These are phyloP conservation scores for Vaccinium darrowii DNA, from an alignment of 148 eudicot genomes.

Conservation along the genomic window DNA sequence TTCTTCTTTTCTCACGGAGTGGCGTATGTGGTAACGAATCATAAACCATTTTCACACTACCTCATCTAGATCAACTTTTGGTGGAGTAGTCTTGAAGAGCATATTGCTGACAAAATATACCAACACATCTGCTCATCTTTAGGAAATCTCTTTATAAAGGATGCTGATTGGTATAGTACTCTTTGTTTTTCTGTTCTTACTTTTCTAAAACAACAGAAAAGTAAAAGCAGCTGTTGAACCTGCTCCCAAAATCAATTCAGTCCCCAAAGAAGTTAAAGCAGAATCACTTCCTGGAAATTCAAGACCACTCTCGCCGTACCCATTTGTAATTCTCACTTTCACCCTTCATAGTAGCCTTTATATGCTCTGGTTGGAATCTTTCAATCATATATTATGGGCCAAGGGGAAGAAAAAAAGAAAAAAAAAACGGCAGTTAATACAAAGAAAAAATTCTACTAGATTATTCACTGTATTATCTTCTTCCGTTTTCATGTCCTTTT, in stretches of 20 bases:
- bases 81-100: not conserved
- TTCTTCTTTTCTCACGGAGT: not conserved
- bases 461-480: not conserved
- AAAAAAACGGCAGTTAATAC: not conserved
- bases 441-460: not conserved
- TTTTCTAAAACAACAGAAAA: not conserved
- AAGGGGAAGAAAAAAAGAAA: too few relatives aligned
- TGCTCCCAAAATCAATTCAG: slow-evolving; percentile 53
- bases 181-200: not conserved
- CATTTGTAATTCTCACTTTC: slow-evolving; percentile 45
- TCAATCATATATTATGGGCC: not conserved
- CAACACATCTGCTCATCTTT: not conserved
- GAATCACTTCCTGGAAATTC: slow-evolving; percentile 43
- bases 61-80: not conserved
- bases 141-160: not conserved
- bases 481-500: not conserved
- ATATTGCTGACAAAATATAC: not conserved
- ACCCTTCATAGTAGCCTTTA: not conserved
- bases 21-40: not conserved
- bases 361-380: not conserved
- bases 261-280: slow-evolving; percentile 53
- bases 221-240: slow-evolving; percentile 43
- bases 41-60: not conserved
- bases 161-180: not conserved
- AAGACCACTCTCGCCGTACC: slow-evolving; percentile 81